phyloP scores from a whole-genome alignment of 306 rosid species.

The Prunus fruticosa region DNA sequence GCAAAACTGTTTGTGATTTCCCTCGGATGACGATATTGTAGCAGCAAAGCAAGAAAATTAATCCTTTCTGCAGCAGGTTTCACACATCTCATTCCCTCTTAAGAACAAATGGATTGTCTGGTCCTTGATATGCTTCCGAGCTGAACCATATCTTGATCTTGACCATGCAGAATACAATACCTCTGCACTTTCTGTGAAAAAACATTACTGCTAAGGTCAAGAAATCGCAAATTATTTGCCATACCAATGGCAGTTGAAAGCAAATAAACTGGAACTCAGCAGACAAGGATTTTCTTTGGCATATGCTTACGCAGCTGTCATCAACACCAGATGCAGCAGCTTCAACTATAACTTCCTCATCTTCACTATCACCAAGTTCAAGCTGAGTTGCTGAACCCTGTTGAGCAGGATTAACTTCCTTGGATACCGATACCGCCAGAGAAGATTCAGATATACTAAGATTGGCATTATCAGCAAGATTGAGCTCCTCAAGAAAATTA shows the following conservation, averaged over 20 bases:
- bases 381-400: conserved; percentile 37
- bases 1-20: too few species aligned
- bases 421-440: too few species aligned
- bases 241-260: conserved; percentile 53
- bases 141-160: conserved; percentile 43
- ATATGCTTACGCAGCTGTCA: conserved; percentile 60
- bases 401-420: conserved; percentile 23
- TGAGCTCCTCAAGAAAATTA: conserved; percentile 61
- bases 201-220: conserved; percentile 73
- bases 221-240: conserved; percentile 52
- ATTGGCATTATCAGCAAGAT: conserved; percentile 60
- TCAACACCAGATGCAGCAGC: conserved; percentile 55
- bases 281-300: conserved; percentile 41
- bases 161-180: conserved; percentile 60
- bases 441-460: conserved; percentile 4
- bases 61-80: conserved; percentile 76
- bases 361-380: conserved; percentile 86
- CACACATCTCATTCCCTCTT: conserved; percentile 58
- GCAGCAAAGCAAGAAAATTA: conserved; percentile 13
- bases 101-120: conserved; percentile 52
- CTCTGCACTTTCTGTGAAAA: conserved; percentile 56
- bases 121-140: conserved; percentile 53
- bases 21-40: not conserved
- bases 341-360: conserved; percentile 25
- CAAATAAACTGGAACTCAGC: conserved; percentile 34